Evolutionary conservation across 2,329 filamentous ascomycete genomes (phyloP), one percentile per base, ranked within the genome.

Genomic region (Talaromyces funiculosus): DNA sequence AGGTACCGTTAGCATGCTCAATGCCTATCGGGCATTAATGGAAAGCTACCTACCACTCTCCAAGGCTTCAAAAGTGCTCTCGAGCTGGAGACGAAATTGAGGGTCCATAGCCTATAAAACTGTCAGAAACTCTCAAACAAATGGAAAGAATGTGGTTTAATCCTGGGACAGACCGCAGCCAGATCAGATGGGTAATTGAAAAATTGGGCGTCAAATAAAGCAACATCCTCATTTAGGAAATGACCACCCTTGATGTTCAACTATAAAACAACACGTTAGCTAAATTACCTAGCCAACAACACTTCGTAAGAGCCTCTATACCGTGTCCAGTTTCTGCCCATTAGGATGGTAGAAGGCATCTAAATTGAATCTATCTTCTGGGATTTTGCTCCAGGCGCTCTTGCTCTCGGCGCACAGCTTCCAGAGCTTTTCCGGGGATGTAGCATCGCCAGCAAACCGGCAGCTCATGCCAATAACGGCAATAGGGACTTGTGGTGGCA

Each of bases 121-220:
- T 18, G 37, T 38, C 37, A 38, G 37, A 38, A 5, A n/a, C 37
- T 38, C 6, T 38, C 4, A 33, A 38, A 18, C 5, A 38, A 3
- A 38, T 7, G 2, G 8, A 4, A 7, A 38, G 18, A 10, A n/a
- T 33, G 16, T 20, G 10, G 7, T 26, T 33, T 53, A 2, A 6
- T n/a, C 12, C 14, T 37, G 10, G 18, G 37, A 38, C 37, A 38
- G 18, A 53, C 49, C 49, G 49, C 18, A 29, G 54, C 54, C 9
- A 33, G 18, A 26, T 57, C 54, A n/a, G 54, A 22, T 24, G 54
- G 24, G 16, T 26, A 45, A 42, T 51, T 51, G 24, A 61, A 61
- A 59, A 75, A 75, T 0, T 60, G 53, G 0, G 68, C 65, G 62
- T 75, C 73, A 45, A 75, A 75, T 2, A 42, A 20, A 4, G 59